Evolutionary conservation across 2,329 filamentous ascomycete species (phyloP), one percentile per base, ranked within the genome.

Genomic region (Cladophialophora yegresii): DNA sequence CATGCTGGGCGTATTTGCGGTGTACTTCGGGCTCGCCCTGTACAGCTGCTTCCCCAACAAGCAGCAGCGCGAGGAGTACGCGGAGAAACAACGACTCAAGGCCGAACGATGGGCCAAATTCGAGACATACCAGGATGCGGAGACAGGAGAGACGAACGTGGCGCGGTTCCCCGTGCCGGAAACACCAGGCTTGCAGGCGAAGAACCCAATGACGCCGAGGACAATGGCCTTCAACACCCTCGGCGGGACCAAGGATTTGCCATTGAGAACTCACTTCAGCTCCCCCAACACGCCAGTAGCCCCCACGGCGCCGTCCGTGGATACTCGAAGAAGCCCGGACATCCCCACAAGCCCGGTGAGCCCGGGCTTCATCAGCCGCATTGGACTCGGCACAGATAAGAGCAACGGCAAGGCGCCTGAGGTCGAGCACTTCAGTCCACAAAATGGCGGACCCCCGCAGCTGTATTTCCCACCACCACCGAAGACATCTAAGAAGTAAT

Each of bases 171-270:
- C 51, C 66, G 69, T 58, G 62, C 73, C 64, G 63, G 73, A 45
- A 62, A 71, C 69, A 64, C 71, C 67, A 26, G 73, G 75, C 3
- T 76, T 64, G 73, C 77, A 60, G 30, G 56, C 45, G 50, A 53
- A 64, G 57, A 62, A 71, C 58, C 76, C 76, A 2, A 75, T 76
- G 63, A 78, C 78, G n/a, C 78, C 79, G 2, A 74, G 78, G 23
- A 80, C 75, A 13, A 68, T 76, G 16, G 77, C 77, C 1, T 80
- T 80, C 66, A 79, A 79, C 69, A 75, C 72, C 54, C 72, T 79
- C 2, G 75, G 71, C 9, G 74, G 74, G n/a, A 72, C 70, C 12
- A 73, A 75, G 54, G 78, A 80, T 51, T 73, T 79, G 1, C 78
- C 78, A 3, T 69, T 81, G n/a, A 73, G 78, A 74, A 65, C n/a